Evolutionary conservation across 2,329 filamentous ascomycete genomes (phyloP).

Genomic region (Fusarium subtropicale): DNA sequence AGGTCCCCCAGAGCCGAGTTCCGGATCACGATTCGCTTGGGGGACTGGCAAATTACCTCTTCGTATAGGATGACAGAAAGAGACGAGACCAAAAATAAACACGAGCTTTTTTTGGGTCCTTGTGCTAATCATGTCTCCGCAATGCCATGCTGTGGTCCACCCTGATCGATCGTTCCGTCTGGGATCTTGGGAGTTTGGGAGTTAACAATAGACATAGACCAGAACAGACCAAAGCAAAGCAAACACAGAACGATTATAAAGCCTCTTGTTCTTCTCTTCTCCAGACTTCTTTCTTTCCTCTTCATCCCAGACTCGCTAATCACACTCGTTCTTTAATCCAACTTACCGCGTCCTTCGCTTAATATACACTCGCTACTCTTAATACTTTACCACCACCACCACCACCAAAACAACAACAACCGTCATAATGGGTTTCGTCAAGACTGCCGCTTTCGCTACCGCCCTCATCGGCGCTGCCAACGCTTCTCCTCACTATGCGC

Average conservation of each 20-base stretch:
- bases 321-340: constrained; percentile 12
- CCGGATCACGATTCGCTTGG: constrained; percentile 2
- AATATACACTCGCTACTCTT: constrained; percentile 20
- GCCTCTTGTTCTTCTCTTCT: not conserved
- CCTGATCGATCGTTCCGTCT: constrained; percentile 13
- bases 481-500: constrained; percentile 34
- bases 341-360: constrained; percentile 12
- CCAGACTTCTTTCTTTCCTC: not conserved
- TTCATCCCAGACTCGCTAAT: constrained; percentile 16
- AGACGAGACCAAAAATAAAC: constrained; percentile 28
- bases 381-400: not conserved
- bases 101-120: constrained; percentile 18
- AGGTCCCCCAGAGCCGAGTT: constrained; percentile 9
- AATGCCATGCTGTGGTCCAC: not conserved
- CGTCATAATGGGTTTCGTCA: constrained; percentile 40
- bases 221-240: not conserved
- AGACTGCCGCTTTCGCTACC: constrained; percentile 35
- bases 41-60: constrained; percentile 15
- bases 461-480: constrained; percentile 33
- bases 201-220: constrained; percentile 1
- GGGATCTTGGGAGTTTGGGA: not conserved
- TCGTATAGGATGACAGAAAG: constrained; percentile 11
- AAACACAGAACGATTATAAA: constrained; percentile 13
- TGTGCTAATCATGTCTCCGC: constrained; percentile 16
- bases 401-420: constrained; percentile 11